A percentile compares a stretch with the other conserved stretches of the same genome.
phyloP scores from a whole-genome alignment of 2,329 filamentous ascomycete species.

The Arthrobotrys sphaeroides region DNA sequence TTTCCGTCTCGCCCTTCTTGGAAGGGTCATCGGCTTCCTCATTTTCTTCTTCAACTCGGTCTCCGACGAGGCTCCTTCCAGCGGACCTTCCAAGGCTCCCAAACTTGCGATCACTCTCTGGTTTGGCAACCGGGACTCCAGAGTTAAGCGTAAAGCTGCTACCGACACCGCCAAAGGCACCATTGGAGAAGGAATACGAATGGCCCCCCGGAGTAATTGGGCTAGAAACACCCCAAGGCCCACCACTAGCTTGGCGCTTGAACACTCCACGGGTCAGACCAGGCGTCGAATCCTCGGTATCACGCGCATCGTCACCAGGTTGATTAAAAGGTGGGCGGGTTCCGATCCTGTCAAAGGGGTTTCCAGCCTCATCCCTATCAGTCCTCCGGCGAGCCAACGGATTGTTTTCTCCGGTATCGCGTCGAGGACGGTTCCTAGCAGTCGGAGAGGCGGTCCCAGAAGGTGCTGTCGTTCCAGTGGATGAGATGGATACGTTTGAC shows the following conservation, averaged over 20 bases:
- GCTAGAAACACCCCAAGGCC: slow-evolving; percentile 66
- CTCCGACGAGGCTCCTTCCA: slow-evolving; percentile 73
- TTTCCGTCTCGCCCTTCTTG: slow-evolving; percentile 68
- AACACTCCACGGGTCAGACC: slow-evolving; percentile 62
- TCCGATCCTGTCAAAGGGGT: slow-evolving; percentile 42
- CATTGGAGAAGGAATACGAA: slow-evolving; percentile 83
- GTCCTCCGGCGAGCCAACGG: slow-evolving; percentile 66
- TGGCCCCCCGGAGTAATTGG: slow-evolving; percentile 66
- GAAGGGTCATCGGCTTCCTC: slow-evolving; percentile 76
- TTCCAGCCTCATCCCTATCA: slow-evolving; percentile 59
- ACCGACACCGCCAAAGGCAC: slow-evolving; percentile 57
- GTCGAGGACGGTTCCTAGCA: slow-evolving; percentile 79
- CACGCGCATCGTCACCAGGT: slow-evolving; percentile 54
- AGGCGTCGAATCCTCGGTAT: slow-evolving; percentile 49
- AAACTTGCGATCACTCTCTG: slow-evolving; percentile 78
- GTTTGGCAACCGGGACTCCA: slow-evolving; percentile 66
- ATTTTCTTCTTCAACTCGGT: slow-evolving; percentile 51
- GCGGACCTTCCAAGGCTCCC: slow-evolving; percentile 79
- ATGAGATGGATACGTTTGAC: slow-evolving; percentile 68
- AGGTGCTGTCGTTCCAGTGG: slow-evolving; percentile 75
- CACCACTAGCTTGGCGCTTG: slow-evolving; percentile 68
- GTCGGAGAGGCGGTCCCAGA: slow-evolving; percentile 76
- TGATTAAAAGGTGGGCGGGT: slow-evolving; percentile 29
- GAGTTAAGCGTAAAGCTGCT: slow-evolving; percentile 73
- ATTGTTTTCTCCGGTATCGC: slow-evolving; percentile 80